These are phyloP conservation scores for Herpetospermum pedunculosum DNA, from an alignment of 306 rosid genomes.

Conservation along the genomic window DNA sequence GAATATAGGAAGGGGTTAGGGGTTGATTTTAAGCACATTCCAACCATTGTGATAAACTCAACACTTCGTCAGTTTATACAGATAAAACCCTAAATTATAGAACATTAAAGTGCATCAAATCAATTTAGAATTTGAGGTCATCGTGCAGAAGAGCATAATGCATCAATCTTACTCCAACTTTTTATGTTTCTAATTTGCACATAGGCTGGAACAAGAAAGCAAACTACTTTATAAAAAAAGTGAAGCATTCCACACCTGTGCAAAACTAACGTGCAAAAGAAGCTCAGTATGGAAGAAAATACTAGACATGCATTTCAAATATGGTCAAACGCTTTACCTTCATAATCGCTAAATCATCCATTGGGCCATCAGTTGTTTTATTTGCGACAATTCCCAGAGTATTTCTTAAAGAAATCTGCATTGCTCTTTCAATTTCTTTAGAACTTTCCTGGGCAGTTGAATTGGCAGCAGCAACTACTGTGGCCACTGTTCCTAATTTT, in stretches of 20 bases:
- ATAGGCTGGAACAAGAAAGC: neutral
- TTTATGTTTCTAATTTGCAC: neutral
- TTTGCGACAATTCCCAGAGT: slow-evolving; percentile 75
- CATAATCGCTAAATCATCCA: slow-evolving; percentile 95
- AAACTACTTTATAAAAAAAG: neutral
- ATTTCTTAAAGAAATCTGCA: slow-evolving; percentile 91
- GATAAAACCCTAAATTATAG: neutral
- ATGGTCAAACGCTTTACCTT: slow-evolving; percentile 34
- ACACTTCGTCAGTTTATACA: neutral
- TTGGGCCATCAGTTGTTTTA: slow-evolving; percentile 65
- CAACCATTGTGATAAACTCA: neutral
- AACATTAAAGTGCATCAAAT: neutral
- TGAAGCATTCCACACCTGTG: neutral
- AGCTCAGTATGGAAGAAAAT: neutral
- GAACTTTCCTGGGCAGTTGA: slow-evolving; percentile 87
- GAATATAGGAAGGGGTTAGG: neutral
- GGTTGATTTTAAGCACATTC: neutral
- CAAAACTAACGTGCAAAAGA: neutral
- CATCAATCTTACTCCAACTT: neutral
- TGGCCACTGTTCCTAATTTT: slow-evolving; percentile 87
- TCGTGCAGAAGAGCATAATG: neutral
- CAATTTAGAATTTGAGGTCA: neutral
- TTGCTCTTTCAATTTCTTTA: slow-evolving; percentile 90
- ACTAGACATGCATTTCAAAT: neutral
- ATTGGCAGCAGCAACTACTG: slow-evolving; percentile 97